Evolutionary conservation across 371 early-diverging fungal genomes (phyloP).

Genomic region (Neoconidiobolus thromboides): DNA sequence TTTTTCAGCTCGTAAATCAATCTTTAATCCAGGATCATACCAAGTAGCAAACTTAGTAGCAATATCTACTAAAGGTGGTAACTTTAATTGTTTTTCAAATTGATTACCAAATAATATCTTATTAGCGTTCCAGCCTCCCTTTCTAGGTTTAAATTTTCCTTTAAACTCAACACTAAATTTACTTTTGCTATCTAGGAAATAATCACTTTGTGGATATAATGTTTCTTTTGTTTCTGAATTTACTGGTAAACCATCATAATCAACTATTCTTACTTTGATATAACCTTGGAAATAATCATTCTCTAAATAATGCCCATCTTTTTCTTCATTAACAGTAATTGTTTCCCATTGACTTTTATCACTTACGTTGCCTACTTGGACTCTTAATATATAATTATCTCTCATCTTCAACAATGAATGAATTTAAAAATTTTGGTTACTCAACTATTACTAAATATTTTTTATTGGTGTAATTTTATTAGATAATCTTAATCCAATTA

Average conservation of each 20-base stretch:
- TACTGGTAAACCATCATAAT: constrained; percentile 3
- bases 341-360: not conserved
- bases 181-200: not conserved
- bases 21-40: not conserved
- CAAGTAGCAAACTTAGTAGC: not conserved
- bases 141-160: not conserved
- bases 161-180: not conserved
- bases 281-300: not conserved
- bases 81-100: not conserved
- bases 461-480: no score
- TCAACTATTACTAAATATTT: no score
- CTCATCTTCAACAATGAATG: no score
- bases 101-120: constrained; percentile 3
- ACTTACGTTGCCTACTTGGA: no score
- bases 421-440: no score
- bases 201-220: not conserved
- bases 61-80: not conserved
- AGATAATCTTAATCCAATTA: no score
- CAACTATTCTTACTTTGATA: not conserved
- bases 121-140: not conserved
- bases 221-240: not conserved
- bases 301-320: not conserved
- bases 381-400: no score
- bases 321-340: not conserved
- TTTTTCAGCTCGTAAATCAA: not conserved